Base-by-base conservation (phyloP, 2,329 filamentous ascomycete species). In the Aspergillus sp. region DNA sequence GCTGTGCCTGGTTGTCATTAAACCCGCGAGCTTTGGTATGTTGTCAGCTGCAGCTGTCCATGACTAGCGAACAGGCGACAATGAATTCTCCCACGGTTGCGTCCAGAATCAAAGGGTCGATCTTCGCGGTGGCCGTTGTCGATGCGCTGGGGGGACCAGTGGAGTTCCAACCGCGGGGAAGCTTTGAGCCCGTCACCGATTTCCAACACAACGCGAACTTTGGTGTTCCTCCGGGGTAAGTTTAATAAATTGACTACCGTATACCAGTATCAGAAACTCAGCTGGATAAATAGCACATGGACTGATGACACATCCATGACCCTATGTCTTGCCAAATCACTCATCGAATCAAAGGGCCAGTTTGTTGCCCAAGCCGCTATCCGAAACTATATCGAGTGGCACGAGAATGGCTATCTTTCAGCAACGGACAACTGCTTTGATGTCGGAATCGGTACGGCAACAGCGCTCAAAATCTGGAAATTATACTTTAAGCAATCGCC, bases 241-340 rank as follows among this genome's bases (percentile, higher is more conserved):
- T 12, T 19, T 22, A 20, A 37, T 20, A 9, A 22, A 9, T 15
- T 19, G 15, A 4, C 24, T 11, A 20, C 3, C 3, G 20, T 20
- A 9, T 17, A n/a, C 4, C 22, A 48, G 3, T 7, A 19, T n/a
- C 9, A 24, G 15, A 17, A 27, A 34, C 27, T 56, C 44, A 49
- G 22, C 30, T 19, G 27, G 12, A 6, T 2, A 7, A n/a, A 15
- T 40, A 70, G 69, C 9, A 70, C 68, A 34, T 79, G 75, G 64
- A 78, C 76, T 4, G 77, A 79, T 61, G 77, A 79, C 57, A 78
- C 75, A 1, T 72, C 74, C 12, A 76, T 79, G 74, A 75, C 77
- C 4, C 66, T 79, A 11, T 78, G 76, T 48, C 71, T 79, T 5
- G 73, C 74, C 2, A 64, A 73, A 44, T 74, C 76, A 19, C 65